phyloP scores from a whole-genome alignment of 495 filamentous ascomycete genomes.

The Penicillium odoratum region DNA sequence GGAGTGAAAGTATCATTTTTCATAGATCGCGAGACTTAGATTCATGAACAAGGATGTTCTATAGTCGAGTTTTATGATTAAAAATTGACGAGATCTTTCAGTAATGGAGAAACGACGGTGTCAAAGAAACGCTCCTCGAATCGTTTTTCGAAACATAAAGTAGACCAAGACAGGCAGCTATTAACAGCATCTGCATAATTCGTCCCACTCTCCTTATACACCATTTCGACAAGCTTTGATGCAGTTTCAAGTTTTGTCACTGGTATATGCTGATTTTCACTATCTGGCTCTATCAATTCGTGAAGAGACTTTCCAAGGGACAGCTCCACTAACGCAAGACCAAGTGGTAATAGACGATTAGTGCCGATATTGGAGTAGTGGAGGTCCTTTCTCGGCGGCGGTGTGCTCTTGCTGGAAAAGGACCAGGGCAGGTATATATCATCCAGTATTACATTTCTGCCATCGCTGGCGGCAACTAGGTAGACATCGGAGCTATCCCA shows the following conservation, averaged over 20 bases:
- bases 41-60: too few species aligned
- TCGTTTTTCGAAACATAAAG: constrained; percentile 7
- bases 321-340: constrained; percentile 37
- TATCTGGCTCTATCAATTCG: constrained; percentile 17
- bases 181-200: constrained; percentile 36
- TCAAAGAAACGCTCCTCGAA: constrained; percentile 19
- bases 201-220: constrained; percentile 29
- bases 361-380: constrained; percentile 7
- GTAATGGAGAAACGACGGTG: constrained; percentile 18
- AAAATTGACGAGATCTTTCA: constrained; percentile 20
- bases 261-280: constrained; percentile 19
- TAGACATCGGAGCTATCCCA: too few species aligned
- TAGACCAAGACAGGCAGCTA: constrained; percentile 33
- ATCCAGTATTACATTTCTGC: too few species aligned
- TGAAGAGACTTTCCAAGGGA: constrained; percentile 32
- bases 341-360: constrained; percentile 29
- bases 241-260: constrained; percentile 26
- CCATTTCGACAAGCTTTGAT: constrained; percentile 21
- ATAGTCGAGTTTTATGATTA: background rate
- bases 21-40: too few species aligned
- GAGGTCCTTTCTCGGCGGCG: too few species aligned
- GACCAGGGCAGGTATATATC: too few species aligned
- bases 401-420: too few species aligned
- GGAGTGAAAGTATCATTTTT: too few species aligned
- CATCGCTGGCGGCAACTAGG: too few species aligned